Evolutionary conservation across 768 basidiomycete species (phyloP).

Genomic region (Chalciporus chontae): DNA sequence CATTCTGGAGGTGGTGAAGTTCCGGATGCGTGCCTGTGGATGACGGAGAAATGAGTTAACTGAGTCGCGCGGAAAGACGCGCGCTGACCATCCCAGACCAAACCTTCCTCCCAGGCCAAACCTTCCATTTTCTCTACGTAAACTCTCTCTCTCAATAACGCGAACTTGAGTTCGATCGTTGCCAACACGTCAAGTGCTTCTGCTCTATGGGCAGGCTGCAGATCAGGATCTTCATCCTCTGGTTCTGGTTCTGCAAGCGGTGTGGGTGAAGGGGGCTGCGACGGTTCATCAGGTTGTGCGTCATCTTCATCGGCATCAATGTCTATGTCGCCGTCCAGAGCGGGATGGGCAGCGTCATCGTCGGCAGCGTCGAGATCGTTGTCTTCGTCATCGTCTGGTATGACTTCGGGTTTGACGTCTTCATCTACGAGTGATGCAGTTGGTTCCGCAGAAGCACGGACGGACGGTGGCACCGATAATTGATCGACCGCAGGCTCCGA

Average conservation of each 20-base stretch:
- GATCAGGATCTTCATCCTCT: conserved; percentile 56
- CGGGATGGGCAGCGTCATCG: conserved; percentile 22
- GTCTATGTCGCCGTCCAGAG: conserved; percentile 15
- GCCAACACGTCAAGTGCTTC: conserved; percentile 89
- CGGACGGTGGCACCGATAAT: conserved; percentile 18
- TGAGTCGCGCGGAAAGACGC: background rate
- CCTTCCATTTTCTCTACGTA: conserved; percentile 95
- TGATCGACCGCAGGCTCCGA: conserved; percentile 21
- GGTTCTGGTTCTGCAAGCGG: conserved; percentile 23
- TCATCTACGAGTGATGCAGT: conserved; percentile 19
- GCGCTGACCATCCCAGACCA: conserved; percentile 70
- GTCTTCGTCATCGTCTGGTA: conserved; percentile 30
- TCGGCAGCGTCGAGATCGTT: conserved; percentile 18
- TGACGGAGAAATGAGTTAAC: background rate
- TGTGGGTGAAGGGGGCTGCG: conserved; percentile 24
- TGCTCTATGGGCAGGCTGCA: conserved; percentile 77
- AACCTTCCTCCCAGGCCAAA: conserved; percentile 81
- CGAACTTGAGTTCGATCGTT: conserved; percentile 90
- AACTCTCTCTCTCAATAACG: conserved; percentile 76
- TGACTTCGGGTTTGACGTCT: conserved; percentile 6
- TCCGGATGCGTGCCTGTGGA: conserved; percentile 79
- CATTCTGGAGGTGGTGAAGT: conserved; percentile 73
- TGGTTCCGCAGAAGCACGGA: conserved; percentile 18
- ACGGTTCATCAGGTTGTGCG: conserved; percentile 23
- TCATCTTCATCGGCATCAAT: conserved; percentile 34